Conservation (phyloP, 306 rosid species). For the Abrus pulchellus region DNA sequence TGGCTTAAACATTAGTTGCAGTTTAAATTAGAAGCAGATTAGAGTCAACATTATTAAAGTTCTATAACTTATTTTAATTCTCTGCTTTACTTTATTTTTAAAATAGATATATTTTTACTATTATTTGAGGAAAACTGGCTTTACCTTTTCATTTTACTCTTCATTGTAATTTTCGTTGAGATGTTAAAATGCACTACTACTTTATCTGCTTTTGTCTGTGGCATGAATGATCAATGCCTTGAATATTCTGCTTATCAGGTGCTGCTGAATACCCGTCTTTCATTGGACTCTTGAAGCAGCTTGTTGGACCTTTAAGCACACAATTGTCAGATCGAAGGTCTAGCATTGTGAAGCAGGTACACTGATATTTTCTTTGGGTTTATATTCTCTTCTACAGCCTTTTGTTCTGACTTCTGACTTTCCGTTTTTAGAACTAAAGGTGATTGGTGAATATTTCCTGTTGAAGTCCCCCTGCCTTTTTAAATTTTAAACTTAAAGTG, state of each 20-base stretch:
- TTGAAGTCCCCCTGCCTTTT: conserved; percentile 7
- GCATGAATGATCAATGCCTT: conserved; percentile 44
- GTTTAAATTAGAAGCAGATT: conserved; percentile 17
- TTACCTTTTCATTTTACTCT: not conserved
- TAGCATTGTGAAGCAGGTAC: conserved; percentile 97
- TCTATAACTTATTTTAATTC: conserved; percentile 25
- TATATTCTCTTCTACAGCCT: conserved; percentile 28
- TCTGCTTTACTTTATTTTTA: conserved; percentile 29
- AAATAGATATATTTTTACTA: conserved; percentile 2
- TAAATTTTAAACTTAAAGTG: not conserved
- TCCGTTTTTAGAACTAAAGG: conserved; percentile 1
- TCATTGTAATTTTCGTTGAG: not conserved
- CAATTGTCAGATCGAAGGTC: conserved; percentile 99
- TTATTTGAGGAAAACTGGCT: not conserved
- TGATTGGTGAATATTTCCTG: conserved; percentile 16
- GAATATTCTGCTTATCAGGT: conserved; percentile 64
- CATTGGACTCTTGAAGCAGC: conserved; percentile 91
- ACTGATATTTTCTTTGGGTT: conserved; percentile 36
- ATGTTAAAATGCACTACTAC: conserved; percentile 7
- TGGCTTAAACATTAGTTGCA: conserved; percentile 19
- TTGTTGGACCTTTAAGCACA: conserved; percentile 85
- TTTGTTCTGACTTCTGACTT: not conserved
- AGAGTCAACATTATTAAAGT: conserved; percentile 15
- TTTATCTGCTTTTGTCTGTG: conserved; percentile 30
- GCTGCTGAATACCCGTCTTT: conserved; percentile 92